Evolutionary conservation across 2,329 filamentous ascomycete genomes (phyloP), one percentile per base, ranked within the genome.

Genomic region (Xylaria sp.): DNA sequence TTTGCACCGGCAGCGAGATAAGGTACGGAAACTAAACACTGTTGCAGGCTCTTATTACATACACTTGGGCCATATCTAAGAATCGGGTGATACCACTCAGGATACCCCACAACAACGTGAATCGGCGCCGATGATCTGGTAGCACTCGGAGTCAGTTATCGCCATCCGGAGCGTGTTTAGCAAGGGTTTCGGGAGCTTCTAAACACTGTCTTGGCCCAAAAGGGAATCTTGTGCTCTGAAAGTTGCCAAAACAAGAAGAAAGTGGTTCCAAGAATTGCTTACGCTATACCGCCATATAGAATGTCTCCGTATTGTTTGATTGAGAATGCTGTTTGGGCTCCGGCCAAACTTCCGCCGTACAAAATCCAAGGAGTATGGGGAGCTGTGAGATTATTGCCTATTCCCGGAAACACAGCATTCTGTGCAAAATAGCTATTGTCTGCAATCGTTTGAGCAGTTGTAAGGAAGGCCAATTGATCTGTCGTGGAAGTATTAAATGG

Each of bases 371-470:
- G 84, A 0, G 83, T 84, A 0, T 75, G 73, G 1, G 83, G 81
- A 1, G 84, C 81, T 13, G 77, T 83, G 5, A 86, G 72, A 61
- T 75, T 79, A 3, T 69, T 78, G 54, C 81, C 77, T 51, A 86
- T 70, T 1, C 83, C 83, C 0, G 83, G 81, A 59, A 86, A 77
- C 9, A 71, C 77, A 20, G 81, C 83, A 68, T 86, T 80, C 65
- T 84, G 80, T 28, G 84, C 83, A 72, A 87, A 86, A 73, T 85
- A 83, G 15, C 80, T 82, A 72, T 85, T 85, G 67, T 86, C 85
- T 15, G 84, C 85, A 71, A 86, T 83, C 0, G 83, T 84, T 72
- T 87, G 84, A 70, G 85, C 84, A 3, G 83, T 86, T 9, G 83
- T 85, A 68, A 86, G 74, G 70, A 83, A 86, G 11, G 80, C 76